phyloP scores from a whole-genome alignment of 169 alveolate species.

The Neospora caninum region DNA sequence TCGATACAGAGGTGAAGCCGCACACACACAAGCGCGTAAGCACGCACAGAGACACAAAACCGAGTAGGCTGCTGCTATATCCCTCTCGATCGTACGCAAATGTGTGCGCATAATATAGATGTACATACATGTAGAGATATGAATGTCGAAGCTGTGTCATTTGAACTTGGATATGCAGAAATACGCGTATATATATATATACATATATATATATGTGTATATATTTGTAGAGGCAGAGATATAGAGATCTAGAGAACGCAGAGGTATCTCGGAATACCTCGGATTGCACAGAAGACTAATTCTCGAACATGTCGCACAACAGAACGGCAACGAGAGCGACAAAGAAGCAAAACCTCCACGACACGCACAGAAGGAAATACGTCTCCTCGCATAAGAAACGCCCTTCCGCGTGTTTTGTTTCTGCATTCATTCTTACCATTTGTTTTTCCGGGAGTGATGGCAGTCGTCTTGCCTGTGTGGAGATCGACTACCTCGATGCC shows the following conservation, averaged over 20 bases:
- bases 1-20: too few relatives aligned
- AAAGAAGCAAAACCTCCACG: too few relatives aligned
- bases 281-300: too few relatives aligned
- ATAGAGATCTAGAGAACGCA: neutral
- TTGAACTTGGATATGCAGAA: neutral
- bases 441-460: conserved; percentile 37
- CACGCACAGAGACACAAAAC: too few relatives aligned
- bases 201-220: neutral
- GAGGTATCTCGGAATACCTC: neutral
- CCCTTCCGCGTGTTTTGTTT: too few relatives aligned
- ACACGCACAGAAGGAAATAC: too few relatives aligned
- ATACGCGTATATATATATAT: neutral
- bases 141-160: neutral
- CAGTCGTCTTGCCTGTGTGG: neutral
- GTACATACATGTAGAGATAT: neutral
- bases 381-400: too few relatives aligned
- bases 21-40: too few relatives aligned
- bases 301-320: too few relatives aligned
- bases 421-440: neutral
- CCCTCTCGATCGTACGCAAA: too few relatives aligned
- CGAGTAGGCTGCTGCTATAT: too few relatives aligned
- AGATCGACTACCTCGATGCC: conserved; percentile 34
- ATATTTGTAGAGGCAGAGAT: neutral
- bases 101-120: neutral
- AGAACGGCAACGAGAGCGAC: too few relatives aligned